A percentile compares a stretch with the other conserved stretches of the same genome.
Evolutionary conservation across 257 asterid genomes (phyloP).

Genomic region (Buddleja alternifolia): DNA sequence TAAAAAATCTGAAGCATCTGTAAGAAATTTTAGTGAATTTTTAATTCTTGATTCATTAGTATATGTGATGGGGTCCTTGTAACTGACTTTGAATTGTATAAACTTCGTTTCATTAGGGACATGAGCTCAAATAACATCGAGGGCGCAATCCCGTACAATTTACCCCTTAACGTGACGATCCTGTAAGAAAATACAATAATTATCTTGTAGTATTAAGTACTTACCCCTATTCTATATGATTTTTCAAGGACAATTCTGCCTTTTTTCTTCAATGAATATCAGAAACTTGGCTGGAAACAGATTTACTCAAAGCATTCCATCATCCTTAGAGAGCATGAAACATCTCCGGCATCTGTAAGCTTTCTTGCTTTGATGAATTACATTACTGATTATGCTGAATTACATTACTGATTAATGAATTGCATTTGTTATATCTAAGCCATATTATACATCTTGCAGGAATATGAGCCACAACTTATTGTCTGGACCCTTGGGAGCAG

Average conservation of each 20-base stretch:
- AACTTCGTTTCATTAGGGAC: slow-evolving; percentile 54
- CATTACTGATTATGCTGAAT: neutral
- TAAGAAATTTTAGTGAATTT: slow-evolving; percentile 32
- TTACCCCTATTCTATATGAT: slow-evolving; percentile 2
- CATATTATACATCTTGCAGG: slow-evolving; percentile 45
- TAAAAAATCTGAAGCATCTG: slow-evolving; percentile 73
- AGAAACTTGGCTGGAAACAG: slow-evolving; percentile 84
- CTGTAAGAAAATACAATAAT: slow-evolving; percentile 10
- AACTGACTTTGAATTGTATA: slow-evolving; percentile 15
- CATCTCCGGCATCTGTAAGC: slow-evolving; percentile 76
- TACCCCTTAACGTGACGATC: slow-evolving; percentile 70
- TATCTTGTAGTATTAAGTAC: slow-evolving; percentile 12
- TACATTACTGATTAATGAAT: neutral
- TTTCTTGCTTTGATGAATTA: slow-evolving; percentile 17
- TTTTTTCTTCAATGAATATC: slow-evolving; percentile 29
- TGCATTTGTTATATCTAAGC: slow-evolving; percentile 20
- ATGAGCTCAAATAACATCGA: slow-evolving; percentile 71
- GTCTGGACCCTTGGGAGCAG: slow-evolving; percentile 73
- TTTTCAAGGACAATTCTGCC: neutral
- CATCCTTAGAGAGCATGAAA: slow-evolving; percentile 60
- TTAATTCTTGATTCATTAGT: slow-evolving; percentile 8
- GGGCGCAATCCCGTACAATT: slow-evolving; percentile 65
- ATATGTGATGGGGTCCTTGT: neutral
- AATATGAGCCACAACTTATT: slow-evolving; percentile 76
- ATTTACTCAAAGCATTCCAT: slow-evolving; percentile 65